Conservation (phyloP, 108 stramenopile species). For the Fistulifera solaris region DNA sequence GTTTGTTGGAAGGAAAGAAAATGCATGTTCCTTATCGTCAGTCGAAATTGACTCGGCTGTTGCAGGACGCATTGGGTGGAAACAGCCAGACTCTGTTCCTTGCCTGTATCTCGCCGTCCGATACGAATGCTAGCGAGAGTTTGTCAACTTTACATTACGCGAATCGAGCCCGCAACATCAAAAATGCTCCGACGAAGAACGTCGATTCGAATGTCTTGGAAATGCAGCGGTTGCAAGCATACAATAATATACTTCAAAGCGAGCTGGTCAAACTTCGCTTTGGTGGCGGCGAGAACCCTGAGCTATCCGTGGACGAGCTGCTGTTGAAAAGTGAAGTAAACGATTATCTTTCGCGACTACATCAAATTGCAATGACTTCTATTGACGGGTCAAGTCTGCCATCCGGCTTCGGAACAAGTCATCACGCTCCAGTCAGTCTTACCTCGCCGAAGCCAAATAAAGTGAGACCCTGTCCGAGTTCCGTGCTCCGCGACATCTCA, state of each 20-base stretch:
- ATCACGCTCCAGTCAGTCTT: no score
- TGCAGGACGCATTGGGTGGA: conserved; percentile 94
- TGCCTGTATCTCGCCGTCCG: conserved; percentile 89
- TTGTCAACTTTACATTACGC: conserved; percentile 91
- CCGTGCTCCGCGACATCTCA: not conserved
- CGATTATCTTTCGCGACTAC: conserved; percentile 12
- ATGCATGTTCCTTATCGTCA: conserved; percentile 84
- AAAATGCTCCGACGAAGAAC: conserved; percentile 73
- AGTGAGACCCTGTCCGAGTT: not conserved
- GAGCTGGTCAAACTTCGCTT: conserved; percentile 61
- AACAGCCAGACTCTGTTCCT: conserved; percentile 90
- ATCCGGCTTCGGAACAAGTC: no score
- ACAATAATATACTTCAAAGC: conserved; percentile 48
- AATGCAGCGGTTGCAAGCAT: conserved; percentile 66
- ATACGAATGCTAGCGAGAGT: conserved; percentile 86
- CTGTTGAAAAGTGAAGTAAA: conserved; percentile 10
- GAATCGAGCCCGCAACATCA: conserved; percentile 93
- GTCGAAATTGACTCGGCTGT: conserved; percentile 82
- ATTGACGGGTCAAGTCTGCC: no score
- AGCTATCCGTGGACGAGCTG: conserved; percentile 4
- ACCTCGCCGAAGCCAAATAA: no score
- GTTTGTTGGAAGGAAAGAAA: conserved; percentile 48
- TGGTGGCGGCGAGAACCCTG: conserved; percentile 2
- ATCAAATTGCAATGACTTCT: conserved; percentile 1
- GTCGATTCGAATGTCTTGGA: conserved; percentile 72